Conservation (phyloP, 2,329 filamentous ascomycete genomes). For the Alternaria solani region DNA sequence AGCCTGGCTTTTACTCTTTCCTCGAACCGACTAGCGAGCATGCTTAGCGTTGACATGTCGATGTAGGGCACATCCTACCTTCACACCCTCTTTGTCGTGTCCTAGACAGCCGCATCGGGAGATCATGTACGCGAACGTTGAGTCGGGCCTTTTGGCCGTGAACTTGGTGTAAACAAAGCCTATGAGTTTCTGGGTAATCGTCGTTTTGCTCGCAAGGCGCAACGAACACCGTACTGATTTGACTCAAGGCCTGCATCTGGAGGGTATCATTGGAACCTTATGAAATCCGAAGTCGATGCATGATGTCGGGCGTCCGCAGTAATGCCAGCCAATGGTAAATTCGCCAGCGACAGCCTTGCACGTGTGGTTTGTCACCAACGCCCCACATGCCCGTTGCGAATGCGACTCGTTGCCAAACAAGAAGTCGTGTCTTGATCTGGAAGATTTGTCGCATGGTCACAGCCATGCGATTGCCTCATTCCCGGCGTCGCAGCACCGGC, state of each 20-base stretch:
- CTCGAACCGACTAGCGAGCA: conserved; percentile 2
- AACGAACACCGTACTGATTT: background rate
- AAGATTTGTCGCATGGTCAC: background rate
- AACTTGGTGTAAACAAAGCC: background rate
- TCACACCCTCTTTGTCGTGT: background rate
- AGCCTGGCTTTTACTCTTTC: background rate
- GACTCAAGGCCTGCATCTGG: conserved; percentile 1
- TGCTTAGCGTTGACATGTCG: background rate
- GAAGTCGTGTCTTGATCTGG: background rate
- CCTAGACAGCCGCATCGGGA: background rate
- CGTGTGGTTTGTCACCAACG: background rate
- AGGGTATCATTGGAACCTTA: background rate
- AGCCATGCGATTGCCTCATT: background rate
- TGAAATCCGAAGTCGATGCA: background rate
- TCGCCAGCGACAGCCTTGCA: background rate
- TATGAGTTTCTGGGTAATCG: background rate
- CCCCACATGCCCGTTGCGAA: background rate
- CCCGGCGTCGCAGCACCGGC: background rate
- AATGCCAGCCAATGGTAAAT: conserved; percentile 7
- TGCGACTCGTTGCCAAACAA: background rate
- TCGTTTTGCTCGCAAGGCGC: background rate
- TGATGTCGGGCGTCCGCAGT: conserved; percentile 7
- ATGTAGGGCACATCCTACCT: background rate
- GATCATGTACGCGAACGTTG: background rate
- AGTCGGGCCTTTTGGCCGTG: background rate